Evolutionary conservation across 176 grass and related monocot species (phyloP).

Genomic region (Carex cristatella): DNA sequence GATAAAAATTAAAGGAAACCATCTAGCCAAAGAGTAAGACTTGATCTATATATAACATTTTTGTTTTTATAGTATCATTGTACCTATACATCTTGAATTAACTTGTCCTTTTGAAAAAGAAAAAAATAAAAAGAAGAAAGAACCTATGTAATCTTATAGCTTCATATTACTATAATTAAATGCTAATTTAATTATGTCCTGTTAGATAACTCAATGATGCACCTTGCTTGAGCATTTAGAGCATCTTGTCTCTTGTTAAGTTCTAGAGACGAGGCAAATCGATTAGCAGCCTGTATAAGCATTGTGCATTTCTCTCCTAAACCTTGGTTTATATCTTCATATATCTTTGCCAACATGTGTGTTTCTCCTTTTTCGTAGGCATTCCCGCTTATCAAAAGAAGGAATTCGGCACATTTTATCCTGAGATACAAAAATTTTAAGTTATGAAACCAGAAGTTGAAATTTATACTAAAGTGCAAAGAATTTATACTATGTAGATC

Average conservation of each 20-base stretch:
- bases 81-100: not conserved
- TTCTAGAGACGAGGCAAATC: slow-evolving; percentile 29
- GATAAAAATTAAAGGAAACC: not conserved
- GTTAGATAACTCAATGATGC: slow-evolving; percentile 36
- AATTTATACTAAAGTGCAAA: not conserved
- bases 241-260: slow-evolving; percentile 28
- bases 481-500: not conserved
- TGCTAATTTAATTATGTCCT: not conserved
- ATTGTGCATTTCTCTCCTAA: slow-evolving; percentile 42
- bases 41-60: not conserved
- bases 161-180: not conserved
- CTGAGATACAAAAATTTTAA: slow-evolving; percentile 6
- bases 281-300: slow-evolving; percentile 30
- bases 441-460: not conserved
- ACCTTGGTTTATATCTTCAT: slow-evolving; percentile 20
- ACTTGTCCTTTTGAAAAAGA: not conserved
- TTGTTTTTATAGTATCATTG: not conserved
- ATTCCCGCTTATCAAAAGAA: slow-evolving; percentile 39
- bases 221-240: slow-evolving; percentile 33
- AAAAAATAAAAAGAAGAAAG: not conserved
- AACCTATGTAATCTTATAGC: not conserved
- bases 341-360: slow-evolving; percentile 20
- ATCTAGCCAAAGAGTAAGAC: not conserved
- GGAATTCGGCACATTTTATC: slow-evolving; percentile 52
- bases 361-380: slow-evolving; percentile 18